Evolutionary conservation across 345 rosid genomes (phyloP).

Genomic region (Moricandia moricandioides): DNA sequence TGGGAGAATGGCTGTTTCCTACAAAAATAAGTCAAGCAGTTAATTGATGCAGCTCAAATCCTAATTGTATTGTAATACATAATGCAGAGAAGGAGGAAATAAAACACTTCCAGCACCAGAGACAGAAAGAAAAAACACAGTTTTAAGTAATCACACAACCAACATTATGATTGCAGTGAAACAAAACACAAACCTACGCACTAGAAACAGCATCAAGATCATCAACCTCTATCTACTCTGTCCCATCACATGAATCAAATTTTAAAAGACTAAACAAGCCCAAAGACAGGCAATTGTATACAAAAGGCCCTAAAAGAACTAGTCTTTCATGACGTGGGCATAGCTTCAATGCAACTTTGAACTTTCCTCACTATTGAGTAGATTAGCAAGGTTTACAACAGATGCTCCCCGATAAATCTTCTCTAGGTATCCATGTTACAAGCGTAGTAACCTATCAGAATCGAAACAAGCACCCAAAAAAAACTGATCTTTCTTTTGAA

Average conservation of each 20-base stretch:
- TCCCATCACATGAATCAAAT: background rate
- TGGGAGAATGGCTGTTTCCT: conserved; percentile 47
- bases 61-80: background rate
- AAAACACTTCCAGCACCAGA: background rate
- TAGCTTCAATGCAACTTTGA: background rate
- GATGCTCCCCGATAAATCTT: too few relatives aligned
- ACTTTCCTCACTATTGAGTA: background rate
- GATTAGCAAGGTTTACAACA: too few relatives aligned
- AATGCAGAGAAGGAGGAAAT: background rate
- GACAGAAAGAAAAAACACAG: background rate
- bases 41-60: conserved; percentile 3
- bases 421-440: too few relatives aligned
- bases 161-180: background rate
- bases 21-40: conserved; percentile 35
- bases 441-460: too few relatives aligned
- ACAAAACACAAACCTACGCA: background rate
- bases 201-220: background rate
- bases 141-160: background rate
- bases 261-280: background rate
- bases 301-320: too few relatives aligned
- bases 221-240: background rate
- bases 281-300: background rate
- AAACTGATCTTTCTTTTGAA: too few relatives aligned
- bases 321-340: too few relatives aligned
- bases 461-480: too few relatives aligned